Evolutionary conservation across 805 yeast species (phyloP).

Genomic region (Ogataea methanolica): DNA sequence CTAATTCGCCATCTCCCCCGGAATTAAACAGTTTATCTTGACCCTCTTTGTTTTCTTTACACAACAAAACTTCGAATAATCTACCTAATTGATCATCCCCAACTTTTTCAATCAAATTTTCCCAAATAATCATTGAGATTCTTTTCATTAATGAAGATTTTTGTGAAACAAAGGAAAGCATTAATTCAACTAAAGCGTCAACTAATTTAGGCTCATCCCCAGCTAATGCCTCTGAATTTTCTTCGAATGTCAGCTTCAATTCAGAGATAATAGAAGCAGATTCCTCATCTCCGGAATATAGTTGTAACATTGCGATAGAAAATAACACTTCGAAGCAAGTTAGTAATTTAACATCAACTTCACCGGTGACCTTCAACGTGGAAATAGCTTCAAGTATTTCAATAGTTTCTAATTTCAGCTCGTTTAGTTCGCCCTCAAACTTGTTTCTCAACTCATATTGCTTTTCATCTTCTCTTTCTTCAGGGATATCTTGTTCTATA

Average conservation of each 20-base stretch:
- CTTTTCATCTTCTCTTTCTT: conserved; percentile 16
- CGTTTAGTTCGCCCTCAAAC: conserved; percentile 56
- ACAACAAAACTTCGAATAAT: conserved; percentile 48
- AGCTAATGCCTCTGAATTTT: conserved; percentile 34
- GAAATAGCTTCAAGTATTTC: conserved; percentile 42
- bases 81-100: conserved; percentile 41
- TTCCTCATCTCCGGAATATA: conserved; percentile 74
- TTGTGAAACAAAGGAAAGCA: conserved; percentile 53
- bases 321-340: conserved; percentile 67
- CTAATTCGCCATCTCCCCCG: conserved; percentile 44
- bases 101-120: conserved; percentile 45
- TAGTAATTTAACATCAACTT: conserved; percentile 24
- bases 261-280: conserved; percentile 73
- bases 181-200: conserved; percentile 42
- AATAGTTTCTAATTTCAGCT: conserved; percentile 45
- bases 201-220: conserved; percentile 33
- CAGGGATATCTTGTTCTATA: conserved; percentile 8
- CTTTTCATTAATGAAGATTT: conserved; percentile 54
- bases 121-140: conserved; percentile 45
- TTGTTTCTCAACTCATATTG: conserved; percentile 18
- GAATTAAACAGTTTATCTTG: conserved; percentile 70
- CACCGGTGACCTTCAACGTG: conserved; percentile 29
- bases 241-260: conserved; percentile 54
- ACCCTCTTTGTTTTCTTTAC: conserved; percentile 80
- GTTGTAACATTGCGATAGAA: conserved; percentile 71